Base-by-base conservation (phyloP, 176 grass and related monocot genomes). In the Carex pumila region DNA sequence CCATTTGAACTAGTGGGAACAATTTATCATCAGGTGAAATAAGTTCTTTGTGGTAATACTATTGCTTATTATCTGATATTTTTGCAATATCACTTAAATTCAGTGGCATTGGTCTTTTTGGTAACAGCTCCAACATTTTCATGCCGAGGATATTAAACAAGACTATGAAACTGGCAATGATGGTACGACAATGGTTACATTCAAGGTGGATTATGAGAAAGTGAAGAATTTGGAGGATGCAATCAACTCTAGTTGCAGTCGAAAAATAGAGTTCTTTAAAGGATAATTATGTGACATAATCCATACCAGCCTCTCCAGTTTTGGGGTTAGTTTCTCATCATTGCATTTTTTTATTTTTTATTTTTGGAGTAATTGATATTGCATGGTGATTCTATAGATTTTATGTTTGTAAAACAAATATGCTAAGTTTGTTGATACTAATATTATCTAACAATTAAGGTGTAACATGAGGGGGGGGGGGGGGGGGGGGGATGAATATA, bases 131-230 rank as follows among this genome's bases (percentile, higher is more conserved):
- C 93, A 94, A n/a, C 85, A 87, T 92, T 99, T 92, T 66, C 80
- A 95, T 89, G 96, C 71, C 19, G 93, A 95, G 86, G 96, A 91
- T 86, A 95, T 99, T 57, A 90, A 99, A 71, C 93, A 95, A 71
- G 93, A 99, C 58, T 93, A 99, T n/a, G 96, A 99, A 81, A 99
- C 89, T 65, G 93, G 91, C 60, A 93, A 95, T 84, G 91, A 99
- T 89, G 88, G 89, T 86, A 92, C 82, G 13, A 92, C 94, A 80
- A 89, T 95, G 81, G 93, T 94, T 71, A 95, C 90, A 56, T 99
- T 95, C 84, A 93, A 85, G 91, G 81, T 92, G 57, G 93, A 89
- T 78, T 92, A 91, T 90, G 93, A 93, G 86, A 99, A 95, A 78
- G 82, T 90, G 36, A 88, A 88, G 32, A 88, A 79, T 87, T 86